A percentile compares a stretch with the other conserved stretches of the same genome.
phyloP scores from a whole-genome alignment of 192 early-diverging fungal genomes.

The Kappamyces sp. region DNA sequence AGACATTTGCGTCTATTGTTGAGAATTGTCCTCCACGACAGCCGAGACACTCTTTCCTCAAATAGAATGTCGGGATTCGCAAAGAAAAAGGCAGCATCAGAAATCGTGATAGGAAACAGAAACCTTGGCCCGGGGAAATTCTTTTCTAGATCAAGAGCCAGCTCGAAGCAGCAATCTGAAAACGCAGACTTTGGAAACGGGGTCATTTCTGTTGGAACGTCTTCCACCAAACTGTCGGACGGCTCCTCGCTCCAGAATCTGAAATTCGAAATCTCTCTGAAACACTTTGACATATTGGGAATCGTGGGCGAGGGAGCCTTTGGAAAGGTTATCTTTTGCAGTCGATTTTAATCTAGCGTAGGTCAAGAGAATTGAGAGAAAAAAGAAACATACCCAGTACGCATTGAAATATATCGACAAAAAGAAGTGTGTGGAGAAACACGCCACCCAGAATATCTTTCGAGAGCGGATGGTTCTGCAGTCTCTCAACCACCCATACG shows the following conservation, averaged over 20 bases:
- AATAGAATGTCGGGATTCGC: too few relatives aligned
- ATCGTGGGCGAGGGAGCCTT: conserved; percentile 92
- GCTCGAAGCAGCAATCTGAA: neutral
- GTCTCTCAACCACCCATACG: conserved; percentile 21
- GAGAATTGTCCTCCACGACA: too few relatives aligned
- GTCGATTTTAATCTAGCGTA: conserved; percentile 19
- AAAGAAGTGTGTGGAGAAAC: conserved; percentile 73
- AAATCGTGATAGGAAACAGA: too few relatives aligned
- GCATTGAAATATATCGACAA: conserved; percentile 98
- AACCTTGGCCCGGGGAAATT: too few relatives aligned
- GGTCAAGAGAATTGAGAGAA: conserved; percentile 90
- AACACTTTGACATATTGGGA: conserved; percentile 80
- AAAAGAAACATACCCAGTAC: conserved; percentile 64
- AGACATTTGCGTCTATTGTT: too few relatives aligned
- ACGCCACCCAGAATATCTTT: conserved; percentile 83
- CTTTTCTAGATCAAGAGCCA: too few relatives aligned
- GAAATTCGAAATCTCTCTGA: conserved; percentile 47
- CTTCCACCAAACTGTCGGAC: too few relatives aligned
- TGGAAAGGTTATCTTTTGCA: conserved; percentile 68
- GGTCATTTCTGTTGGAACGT: too few relatives aligned
- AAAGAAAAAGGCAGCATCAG: too few relatives aligned
- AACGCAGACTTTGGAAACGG: neutral
- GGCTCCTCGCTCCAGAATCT: too few relatives aligned
- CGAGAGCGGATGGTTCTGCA: conserved; percentile 79
- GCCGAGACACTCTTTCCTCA: too few relatives aligned